Base-by-base conservation (phyloP, 176 grass and related monocot genomes). In the Alloteropsis semialata region DNA sequence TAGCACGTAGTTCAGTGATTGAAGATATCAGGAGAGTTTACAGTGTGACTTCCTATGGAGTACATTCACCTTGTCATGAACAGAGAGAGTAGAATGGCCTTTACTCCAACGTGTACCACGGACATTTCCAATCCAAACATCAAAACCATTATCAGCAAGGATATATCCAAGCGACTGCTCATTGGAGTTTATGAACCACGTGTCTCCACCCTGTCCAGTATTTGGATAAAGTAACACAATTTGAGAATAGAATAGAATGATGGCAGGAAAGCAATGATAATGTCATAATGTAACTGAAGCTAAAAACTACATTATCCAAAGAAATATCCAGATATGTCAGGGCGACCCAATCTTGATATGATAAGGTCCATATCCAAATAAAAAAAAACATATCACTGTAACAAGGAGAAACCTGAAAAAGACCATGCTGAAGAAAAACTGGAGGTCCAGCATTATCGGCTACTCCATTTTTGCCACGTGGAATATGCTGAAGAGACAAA, bases 41-140 rank as follows among this genome's bases (percentile, higher is more conserved):
- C 25, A 5, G 5, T 63, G 37, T 38, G 44, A 81, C 19, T 71
- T 63, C 7, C 6, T 41, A 18, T 78, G 25, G 18, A 67, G 28
- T 79, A 12, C 25, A 42, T 81, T 84, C 46, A 97, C 95, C 95
- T 97, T 97, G 76, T 97, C 92, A 84, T 95, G 90, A 62, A 95
- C 75, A 75, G 79, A 81, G 69, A 90, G 93, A 72, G 84, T 89
- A 53, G 79, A 84, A 72, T 98, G 96, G 15, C 91, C 91, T 81
- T 89, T 84, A 86, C 92, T 91, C 90, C 92, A 98, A 54, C 17
- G 91, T 67, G 96, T 98, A 19, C 92, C 92, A 24, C 92, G 92
- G 28, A 88, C 96, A 90, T 93, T 98, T 63, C 92, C 96, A 75
- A 98, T 74, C 96, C 96, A 95, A 88, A 98, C 96, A 93, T 95